Base-by-base conservation (phyloP, 768 basidiomycete genomes). In the Tricholoma saponaceum region DNA sequence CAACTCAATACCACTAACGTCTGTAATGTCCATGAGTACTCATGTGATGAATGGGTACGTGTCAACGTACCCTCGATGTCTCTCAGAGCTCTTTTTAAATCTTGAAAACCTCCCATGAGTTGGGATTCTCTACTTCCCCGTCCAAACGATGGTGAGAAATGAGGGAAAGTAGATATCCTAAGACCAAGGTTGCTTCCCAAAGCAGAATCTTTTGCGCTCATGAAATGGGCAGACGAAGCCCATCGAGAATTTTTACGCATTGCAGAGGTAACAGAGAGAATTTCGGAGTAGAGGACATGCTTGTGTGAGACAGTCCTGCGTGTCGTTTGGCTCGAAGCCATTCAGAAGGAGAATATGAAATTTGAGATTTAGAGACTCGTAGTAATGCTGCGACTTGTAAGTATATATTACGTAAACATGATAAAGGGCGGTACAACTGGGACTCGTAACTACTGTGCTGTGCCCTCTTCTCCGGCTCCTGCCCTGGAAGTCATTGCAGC, bases 211-310 rank as follows among this genome's bases (percentile, higher is more conserved):
- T 83, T 79, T 51, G 82, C 74, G 54, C 80, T 78, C 65, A 84
- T 78, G 23, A 82, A 82, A 65, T 85, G 83, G 25, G 81, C 82
- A 46, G 83, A 82, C 12, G 90, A 85, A 16, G 95, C 90, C 96
- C 96, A 98, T 44, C 97, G 85, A 47, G 95, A 94, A 74, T 98
- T 98, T 78, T 95, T 93, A 71, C 96, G 90, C 95, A 99, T 98
- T 18, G 85, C 82, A 2, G 92, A 90, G 33, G 94, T 97, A 62
- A 98, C 92, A 16, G 91, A 79, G 52, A 95, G 81, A 59, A 98
- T 90, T 77, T 98, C 95, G 43, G 94, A 89, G 60, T 90, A 84
- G 32, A 98, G 71, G 43, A 97, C 82, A 80, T 94, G 89, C 58
- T 86, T 86, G 49, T 76, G 71, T n/a, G 87, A 82, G 55, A 84